Base-by-base conservation (phyloP, 179 eudicot species). In the Drosera spatulata region DNA sequence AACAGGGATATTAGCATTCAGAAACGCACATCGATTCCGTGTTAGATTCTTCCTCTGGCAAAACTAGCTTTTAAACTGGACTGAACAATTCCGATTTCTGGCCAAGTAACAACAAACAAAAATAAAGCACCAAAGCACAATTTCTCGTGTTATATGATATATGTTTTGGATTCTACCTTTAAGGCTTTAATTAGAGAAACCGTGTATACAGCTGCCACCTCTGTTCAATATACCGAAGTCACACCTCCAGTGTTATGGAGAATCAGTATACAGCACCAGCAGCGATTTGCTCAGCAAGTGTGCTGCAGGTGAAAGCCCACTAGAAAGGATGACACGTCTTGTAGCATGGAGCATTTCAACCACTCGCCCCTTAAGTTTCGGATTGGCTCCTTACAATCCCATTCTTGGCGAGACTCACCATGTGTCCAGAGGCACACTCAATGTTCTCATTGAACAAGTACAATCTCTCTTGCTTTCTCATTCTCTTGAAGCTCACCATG, bases 321-420 rank as follows among this genome's bases (percentile, higher is more conserved):
- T 79, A 4, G 85, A 87, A 12, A 67, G 97, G 53, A 80, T 89
- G 68, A 15, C 49, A 13, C 41, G 73, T 1, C 91, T 87, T 2
- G 77, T 87, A 33, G 95, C 78, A 0, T 89, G 97, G 97, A 71
- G 74, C 71, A 69, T 89, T 44, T 87, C 93, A 2, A 85, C 82
- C 8, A 0, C 70, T 0, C 81, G 97, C 15, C 89, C 95, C 33
- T 64, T 87, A 41, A 57, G 62, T 68, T 87, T 89, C 53, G 97
- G 95, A 4, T 80, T 80, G 10, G 87, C 82, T 13, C 97, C 97
- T 37, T 89, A 79, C 48, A 89, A 89, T 68, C 95, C 97, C 41
- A 53, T 78, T 50, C 97, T 89, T 64, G 97, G 97, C 33, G 97
- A 89, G 66, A 87, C 95, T 63, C 97, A 89, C 66, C 95, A 84